Evolutionary conservation across 768 basidiomycete species (phyloP).

Genomic region (Plicaturopsis crispa): DNA sequence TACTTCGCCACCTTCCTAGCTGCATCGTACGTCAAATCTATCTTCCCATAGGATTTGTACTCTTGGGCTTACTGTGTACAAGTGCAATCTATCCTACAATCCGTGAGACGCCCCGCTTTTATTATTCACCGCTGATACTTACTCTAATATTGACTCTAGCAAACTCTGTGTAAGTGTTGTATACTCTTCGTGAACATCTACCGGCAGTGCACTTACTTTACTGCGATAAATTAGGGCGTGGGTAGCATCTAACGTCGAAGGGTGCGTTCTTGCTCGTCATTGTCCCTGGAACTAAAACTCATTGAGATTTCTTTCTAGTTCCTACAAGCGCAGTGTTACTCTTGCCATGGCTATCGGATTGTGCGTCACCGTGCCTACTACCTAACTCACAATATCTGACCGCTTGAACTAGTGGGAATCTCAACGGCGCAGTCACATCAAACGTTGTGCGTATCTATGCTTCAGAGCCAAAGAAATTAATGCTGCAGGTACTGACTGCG

Average conservation of each 20-base stretch:
- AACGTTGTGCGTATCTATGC: constrained; percentile 53
- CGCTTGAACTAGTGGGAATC: constrained; percentile 36
- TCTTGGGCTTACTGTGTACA: too few relatives aligned
- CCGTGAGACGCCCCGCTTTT: constrained; percentile 24
- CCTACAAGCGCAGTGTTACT: constrained; percentile 65
- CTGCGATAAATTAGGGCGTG: constrained; percentile 40
- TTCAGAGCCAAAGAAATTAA: too few relatives aligned
- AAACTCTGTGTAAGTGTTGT: constrained; percentile 39
- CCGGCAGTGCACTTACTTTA: constrained; percentile 10
- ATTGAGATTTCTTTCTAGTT: too few relatives aligned
- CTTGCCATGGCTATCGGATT: constrained; percentile 65
- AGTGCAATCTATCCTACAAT: constrained; percentile 47
- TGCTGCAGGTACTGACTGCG: too few relatives aligned
- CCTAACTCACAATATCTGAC: constrained; percentile 12
- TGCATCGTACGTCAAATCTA: constrained; percentile 55
- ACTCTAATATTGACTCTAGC: constrained; percentile 17
- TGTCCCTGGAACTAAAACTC: too few relatives aligned
- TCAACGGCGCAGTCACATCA: constrained; percentile 61
- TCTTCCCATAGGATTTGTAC: too few relatives aligned
- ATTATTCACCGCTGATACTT: not conserved
- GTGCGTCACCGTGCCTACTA: constrained; percentile 9
- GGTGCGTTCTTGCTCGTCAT: too few relatives aligned
- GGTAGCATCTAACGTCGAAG: constrained; percentile 68
- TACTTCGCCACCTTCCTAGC: constrained; percentile 72
- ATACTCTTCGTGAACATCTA: constrained; percentile 1